Conservation (phyloP, 495 filamentous ascomycete species). For the Talaromyces trachyspermus region DNA sequence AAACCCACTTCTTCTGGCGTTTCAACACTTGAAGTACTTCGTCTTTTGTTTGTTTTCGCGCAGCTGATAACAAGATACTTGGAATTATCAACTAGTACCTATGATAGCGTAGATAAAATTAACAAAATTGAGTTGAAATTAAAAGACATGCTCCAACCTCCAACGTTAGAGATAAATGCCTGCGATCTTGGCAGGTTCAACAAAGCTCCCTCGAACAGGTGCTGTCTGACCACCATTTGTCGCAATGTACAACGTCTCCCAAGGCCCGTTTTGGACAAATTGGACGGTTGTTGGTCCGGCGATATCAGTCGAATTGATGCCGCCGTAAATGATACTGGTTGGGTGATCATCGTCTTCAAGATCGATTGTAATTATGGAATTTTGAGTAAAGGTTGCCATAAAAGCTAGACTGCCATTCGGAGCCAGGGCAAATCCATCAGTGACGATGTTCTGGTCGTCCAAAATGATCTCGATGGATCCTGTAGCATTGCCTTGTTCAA, state of each 20-base stretch:
- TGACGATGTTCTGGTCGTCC: slow-evolving; percentile 16
- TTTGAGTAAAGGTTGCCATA: slow-evolving; percentile 24
- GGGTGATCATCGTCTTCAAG: slow-evolving; percentile 15
- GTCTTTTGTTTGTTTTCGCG: background rate
- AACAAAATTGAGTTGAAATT: background rate
- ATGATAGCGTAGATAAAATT: too few relatives aligned
- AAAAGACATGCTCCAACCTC: background rate
- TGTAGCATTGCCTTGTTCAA: slow-evolving; percentile 14
- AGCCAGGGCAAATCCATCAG: slow-evolving; percentile 27
- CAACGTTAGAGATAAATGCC: background rate
- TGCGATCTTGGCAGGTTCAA: slow-evolving; percentile 25
- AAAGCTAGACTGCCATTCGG: slow-evolving; percentile 29
- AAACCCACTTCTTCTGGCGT: too few relatives aligned
- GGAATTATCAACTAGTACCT: too few relatives aligned
- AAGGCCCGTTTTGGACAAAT: slow-evolving; percentile 16
- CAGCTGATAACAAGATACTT: too few relatives aligned
- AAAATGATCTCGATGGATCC: slow-evolving; percentile 25
- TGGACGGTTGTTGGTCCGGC: slow-evolving; percentile 20
- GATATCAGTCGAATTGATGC: slow-evolving; percentile 20
- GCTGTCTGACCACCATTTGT: slow-evolving; percentile 23
- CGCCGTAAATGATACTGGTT: slow-evolving; percentile 21
- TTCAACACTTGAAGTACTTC: background rate
- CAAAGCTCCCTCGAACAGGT: slow-evolving; percentile 20
- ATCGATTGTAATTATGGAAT: slow-evolving; percentile 20
- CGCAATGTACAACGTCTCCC: slow-evolving; percentile 19